Evolutionary conservation across 176 grass and related monocot species (phyloP).

Genomic region (Oryza meridionalis): DNA sequence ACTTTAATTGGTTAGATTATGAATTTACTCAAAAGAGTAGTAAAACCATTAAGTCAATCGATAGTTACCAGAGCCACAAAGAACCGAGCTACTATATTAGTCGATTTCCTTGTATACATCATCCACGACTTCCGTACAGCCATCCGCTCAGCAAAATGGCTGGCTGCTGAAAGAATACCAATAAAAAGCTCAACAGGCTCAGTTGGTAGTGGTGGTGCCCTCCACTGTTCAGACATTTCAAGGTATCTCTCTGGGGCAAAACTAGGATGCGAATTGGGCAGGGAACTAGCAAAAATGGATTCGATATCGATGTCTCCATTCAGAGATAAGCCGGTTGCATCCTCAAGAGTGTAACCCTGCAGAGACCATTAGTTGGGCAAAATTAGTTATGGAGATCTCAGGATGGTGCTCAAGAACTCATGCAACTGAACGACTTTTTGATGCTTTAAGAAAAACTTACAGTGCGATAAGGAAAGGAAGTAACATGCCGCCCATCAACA

Average conservation of each 20-base stretch:
- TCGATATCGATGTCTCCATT: slow-evolving; percentile 81
- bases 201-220: slow-evolving; percentile 64
- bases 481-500: slow-evolving; percentile 82
- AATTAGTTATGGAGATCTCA: slow-evolving; percentile 33
- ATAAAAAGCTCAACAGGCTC: slow-evolving; percentile 89
- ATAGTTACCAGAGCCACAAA: slow-evolving; percentile 93
- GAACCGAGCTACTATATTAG: slow-evolving; percentile 85
- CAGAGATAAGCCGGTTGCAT: slow-evolving; percentile 86
- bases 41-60: neutral
- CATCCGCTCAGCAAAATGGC: slow-evolving; percentile 97
- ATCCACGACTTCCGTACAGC: slow-evolving; percentile 97
- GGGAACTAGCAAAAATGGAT: slow-evolving; percentile 76
- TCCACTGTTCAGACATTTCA: slow-evolving; percentile 83
- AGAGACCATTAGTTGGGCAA: neutral
- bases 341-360: slow-evolving; percentile 88
- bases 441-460: slow-evolving; percentile 59
- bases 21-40: neutral
- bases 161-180: slow-evolving; percentile 91
- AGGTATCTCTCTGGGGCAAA: slow-evolving; percentile 74
- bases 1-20: slow-evolving; percentile 14
- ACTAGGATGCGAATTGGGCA: slow-evolving; percentile 81
- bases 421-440: neutral
- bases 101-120: slow-evolving; percentile 75
- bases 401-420: neutral
- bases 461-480: slow-evolving; percentile 93